Percentiles rank a stretch among this genome's conserved stretches.
Conservation (phyloP, 2,329 filamentous ascomycete species). For the Fusarium penzigii region DNA sequence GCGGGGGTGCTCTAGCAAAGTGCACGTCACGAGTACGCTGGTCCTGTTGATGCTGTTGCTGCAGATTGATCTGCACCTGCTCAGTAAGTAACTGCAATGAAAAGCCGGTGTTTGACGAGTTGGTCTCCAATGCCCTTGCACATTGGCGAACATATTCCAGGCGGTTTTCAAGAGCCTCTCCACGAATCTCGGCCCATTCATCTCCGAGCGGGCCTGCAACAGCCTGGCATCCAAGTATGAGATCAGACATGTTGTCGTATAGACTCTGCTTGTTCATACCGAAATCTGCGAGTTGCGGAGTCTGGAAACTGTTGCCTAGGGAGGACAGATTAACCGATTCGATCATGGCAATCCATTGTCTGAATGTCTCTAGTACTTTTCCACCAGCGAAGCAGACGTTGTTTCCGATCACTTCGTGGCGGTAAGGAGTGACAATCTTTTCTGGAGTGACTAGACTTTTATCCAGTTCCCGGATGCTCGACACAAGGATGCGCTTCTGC, state of each 20-base stretch:
- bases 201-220: constrained; percentile 90
- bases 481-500: constrained; percentile 80
- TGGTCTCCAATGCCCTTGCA: constrained; percentile 79
- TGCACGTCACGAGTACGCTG: constrained; percentile 46
- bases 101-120: constrained; percentile 83
- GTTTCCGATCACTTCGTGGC: constrained; percentile 79
- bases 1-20: constrained; percentile 46
- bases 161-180: constrained; percentile 84
- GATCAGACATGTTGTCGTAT: constrained; percentile 90
- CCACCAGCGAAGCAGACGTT: constrained; percentile 76
- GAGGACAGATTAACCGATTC: constrained; percentile 89
- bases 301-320: constrained; percentile 76
- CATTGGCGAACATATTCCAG: constrained; percentile 78
- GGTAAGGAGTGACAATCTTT: constrained; percentile 76
- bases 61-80: constrained; percentile 63
- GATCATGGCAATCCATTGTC: constrained; percentile 84
- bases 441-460: constrained; percentile 77
- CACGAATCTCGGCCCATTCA: constrained; percentile 92
- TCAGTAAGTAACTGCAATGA: constrained; percentile 86
- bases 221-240: constrained; percentile 83
- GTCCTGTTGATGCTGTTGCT: constrained; percentile 46
- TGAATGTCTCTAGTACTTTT: constrained; percentile 84
- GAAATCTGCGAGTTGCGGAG: constrained; percentile 84
- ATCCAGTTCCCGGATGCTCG: constrained; percentile 83
- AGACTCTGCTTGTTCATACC: constrained; percentile 87